A percentile compares a stretch with the other conserved stretches of the same genome.
Evolutionary conservation across 148 eudicot species (phyloP).

Genomic region (Linanthus parryae): DNA sequence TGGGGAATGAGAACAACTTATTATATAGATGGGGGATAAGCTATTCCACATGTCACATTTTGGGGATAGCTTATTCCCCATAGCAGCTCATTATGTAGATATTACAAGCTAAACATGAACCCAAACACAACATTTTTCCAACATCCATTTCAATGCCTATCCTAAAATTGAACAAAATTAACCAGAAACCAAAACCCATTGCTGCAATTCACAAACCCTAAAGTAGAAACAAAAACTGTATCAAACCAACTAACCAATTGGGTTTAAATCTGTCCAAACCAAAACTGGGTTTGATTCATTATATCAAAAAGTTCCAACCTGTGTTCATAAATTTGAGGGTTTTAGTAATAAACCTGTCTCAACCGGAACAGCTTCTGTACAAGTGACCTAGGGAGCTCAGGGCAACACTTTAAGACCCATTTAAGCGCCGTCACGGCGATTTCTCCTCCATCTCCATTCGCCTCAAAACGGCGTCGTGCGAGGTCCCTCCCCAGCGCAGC

Average conservation of each 20-base stretch:
- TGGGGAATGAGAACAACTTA: no score
- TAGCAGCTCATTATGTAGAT: neutral
- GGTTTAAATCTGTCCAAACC: neutral
- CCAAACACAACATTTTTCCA: neutral
- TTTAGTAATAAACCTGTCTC: slow-evolving; percentile 94
- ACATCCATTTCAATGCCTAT: neutral
- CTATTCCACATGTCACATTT: no score
- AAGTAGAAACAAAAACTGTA: neutral
- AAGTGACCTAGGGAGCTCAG: slow-evolving; percentile 72
- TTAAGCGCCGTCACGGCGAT: slow-evolving; percentile 58
- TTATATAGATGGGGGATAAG: no score
- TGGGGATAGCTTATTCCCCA: neutral
- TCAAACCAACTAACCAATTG: neutral
- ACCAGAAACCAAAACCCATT: neutral
- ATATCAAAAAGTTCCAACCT: neutral
- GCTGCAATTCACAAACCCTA: neutral
- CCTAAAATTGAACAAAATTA: neutral
- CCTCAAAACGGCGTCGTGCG: slow-evolving; percentile 16
- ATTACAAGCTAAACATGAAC: neutral
- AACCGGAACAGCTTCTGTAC: slow-evolving; percentile 93
- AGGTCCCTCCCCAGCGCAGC: slow-evolving; percentile 50
- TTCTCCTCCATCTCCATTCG: neutral
- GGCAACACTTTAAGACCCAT: slow-evolving; percentile 85
- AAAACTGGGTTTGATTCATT: neutral
- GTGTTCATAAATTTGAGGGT: neutral